Evolutionary conservation across 225 moss, liverwort and hornwort genomes (phyloP), one percentile per base, ranked within the genome.

Genomic region (Rhytidiadelphus loreus): DNA sequence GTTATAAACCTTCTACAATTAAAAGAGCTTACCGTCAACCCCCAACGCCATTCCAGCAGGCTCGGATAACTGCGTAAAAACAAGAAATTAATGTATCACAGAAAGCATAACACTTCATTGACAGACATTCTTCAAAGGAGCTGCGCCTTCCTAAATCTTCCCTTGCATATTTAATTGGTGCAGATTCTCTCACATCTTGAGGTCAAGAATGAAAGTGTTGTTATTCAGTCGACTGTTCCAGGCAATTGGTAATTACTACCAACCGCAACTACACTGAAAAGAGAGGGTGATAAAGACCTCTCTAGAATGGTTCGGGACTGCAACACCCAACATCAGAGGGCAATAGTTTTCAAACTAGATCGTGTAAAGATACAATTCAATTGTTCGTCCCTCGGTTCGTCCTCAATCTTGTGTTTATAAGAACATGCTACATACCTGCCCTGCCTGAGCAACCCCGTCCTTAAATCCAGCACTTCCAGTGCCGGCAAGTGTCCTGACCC

Each of bases 41-140:
- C 98, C 98, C 85, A 94, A 88, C 61, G 98, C 97, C n/a, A 98
- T 81, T 84, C 98, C 98, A 89, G 98, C 96, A 79, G 98, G 98
- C 92, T 98, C 98, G 85, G 98, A 98, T 83, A 98, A 92, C 96
- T 98, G 97, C 91, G 44, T 52, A 71, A 83, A 79, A 48, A 26
- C 59, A 87, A 59, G 65, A 75, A 85, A 87, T 50, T 8, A 50
- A 76, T 56, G 43, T 10, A 70, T 33, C 55, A 74, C 13, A 66
- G 43, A 66, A 58, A 48, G 62, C 6, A 15, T n/a, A 29, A 21
- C 61, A 52, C 25, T 81, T 72, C 80, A 61, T 75, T 85, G 35
- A 33, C 46, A 59, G 22, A 43, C 78, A 65, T 32, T 65, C 78
- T 65, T 86, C 23, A 55, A 86, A 77, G 32, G 16, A 50, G n/a